Evolutionary conservation across 1,284 basidiomycete genomes (phyloP).

Genomic region (Rhizopogon parksii): DNA sequence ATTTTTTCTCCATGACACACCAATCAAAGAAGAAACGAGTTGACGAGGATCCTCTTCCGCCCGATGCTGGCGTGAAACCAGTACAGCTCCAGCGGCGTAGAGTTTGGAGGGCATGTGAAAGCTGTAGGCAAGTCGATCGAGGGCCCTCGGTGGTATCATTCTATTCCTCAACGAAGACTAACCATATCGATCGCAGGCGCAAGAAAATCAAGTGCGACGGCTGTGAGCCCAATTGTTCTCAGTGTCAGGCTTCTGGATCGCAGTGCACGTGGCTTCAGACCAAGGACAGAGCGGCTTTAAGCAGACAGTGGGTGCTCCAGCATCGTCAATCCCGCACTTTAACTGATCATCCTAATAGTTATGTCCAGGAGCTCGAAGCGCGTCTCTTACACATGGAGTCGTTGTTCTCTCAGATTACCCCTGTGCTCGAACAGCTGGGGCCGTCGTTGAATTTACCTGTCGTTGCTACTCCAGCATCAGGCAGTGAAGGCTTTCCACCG

Average conservation of each 20-base stretch:
- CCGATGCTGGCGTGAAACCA: slow-evolving; percentile 58
- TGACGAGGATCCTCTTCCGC: slow-evolving; percentile 47
- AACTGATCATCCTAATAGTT: slow-evolving; percentile 39
- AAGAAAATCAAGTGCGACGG: slow-evolving; percentile 90
- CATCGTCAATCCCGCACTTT: slow-evolving; percentile 7
- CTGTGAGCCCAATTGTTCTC: slow-evolving; percentile 75
- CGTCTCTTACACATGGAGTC: slow-evolving; percentile 79
- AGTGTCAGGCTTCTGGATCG: slow-evolving; percentile 64
- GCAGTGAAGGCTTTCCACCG: slow-evolving; percentile 27
- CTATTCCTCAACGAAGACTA: slow-evolving; percentile 10
- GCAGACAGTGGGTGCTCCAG: slow-evolving; percentile 61
- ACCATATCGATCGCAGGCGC: slow-evolving; percentile 41
- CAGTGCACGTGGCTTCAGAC: slow-evolving; percentile 82
- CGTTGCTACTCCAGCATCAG: slow-evolving; percentile 25
- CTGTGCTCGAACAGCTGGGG: slow-evolving; percentile 64
- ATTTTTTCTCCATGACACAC: slow-evolving; percentile 43
- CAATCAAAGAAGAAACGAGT: slow-evolving; percentile 65
- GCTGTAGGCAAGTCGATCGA: slow-evolving; percentile 58
- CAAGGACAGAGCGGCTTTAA: slow-evolving; percentile 77
- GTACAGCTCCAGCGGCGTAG: slow-evolving; percentile 67
- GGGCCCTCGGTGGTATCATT: slow-evolving; percentile 11
- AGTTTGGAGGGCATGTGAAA: slow-evolving; percentile 79
- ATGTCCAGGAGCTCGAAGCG: slow-evolving; percentile 82
- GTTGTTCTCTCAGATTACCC: slow-evolving; percentile 69
- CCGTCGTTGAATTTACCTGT: slow-evolving; percentile 38